These are phyloP conservation scores for Fusarium neocosmosporiellum DNA, from an alignment of 2,329 filamentous ascomycete species.

Conservation along the genomic window DNA sequence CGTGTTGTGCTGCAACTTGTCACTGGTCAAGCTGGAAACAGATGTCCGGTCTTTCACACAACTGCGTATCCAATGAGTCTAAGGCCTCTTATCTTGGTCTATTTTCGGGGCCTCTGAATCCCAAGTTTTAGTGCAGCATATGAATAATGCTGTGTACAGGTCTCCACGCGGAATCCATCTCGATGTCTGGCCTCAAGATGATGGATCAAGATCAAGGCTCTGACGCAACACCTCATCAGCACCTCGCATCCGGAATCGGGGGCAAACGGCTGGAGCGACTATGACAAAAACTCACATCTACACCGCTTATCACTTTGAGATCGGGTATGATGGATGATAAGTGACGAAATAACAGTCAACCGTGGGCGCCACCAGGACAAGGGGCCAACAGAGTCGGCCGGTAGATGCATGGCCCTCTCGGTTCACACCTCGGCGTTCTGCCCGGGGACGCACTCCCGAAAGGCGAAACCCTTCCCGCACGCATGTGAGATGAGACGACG, in stretches of 20 bases:
- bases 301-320: constrained; percentile 31
- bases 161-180: not conserved
- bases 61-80: constrained; percentile 28
- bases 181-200: not conserved
- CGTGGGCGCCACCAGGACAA: constrained; percentile 13
- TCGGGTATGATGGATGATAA: constrained; percentile 23
- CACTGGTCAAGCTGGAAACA: constrained; percentile 26
- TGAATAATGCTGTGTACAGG: constrained; percentile 6
- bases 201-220: not conserved
- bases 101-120: not conserved
- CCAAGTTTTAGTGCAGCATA: constrained; percentile 1
- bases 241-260: constrained; percentile 8
- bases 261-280: not conserved
- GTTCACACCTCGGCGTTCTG: constrained; percentile 32
- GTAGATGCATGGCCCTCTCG: constrained; percentile 14
- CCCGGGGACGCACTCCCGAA: constrained; percentile 6
- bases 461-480: constrained; percentile 8
- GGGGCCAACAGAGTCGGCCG: constrained; percentile 7
- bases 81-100: constrained; percentile 34
- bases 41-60: constrained; percentile 20
- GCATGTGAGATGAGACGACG: constrained; percentile 6
- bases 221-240: constrained; percentile 5
- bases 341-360: constrained; percentile 8
- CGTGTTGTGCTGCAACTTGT: constrained; percentile 16
- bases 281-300: not conserved